Evolutionary conservation across 139 green algal genomes (phyloP).

Genomic region (Micractinium sp.): DNA sequence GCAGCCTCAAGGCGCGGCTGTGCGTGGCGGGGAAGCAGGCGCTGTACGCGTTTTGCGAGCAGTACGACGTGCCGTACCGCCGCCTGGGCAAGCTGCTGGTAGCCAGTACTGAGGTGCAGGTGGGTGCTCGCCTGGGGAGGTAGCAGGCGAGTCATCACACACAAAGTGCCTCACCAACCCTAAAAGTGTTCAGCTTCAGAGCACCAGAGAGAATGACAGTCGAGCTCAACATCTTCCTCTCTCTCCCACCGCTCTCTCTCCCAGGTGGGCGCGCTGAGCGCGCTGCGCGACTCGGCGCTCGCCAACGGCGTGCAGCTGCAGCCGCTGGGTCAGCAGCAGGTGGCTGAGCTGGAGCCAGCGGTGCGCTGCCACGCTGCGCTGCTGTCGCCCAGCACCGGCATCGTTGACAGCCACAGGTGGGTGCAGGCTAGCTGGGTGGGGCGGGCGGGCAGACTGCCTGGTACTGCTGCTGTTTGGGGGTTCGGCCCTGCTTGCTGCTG

Average conservation of each 20-base stretch:
- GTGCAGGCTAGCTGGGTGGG: background rate
- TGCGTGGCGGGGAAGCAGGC: constrained; percentile 77
- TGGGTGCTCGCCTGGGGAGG: background rate
- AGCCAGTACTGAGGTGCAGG: constrained; percentile 53
- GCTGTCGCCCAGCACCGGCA: constrained; percentile 85
- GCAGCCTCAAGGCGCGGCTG: constrained; percentile 78
- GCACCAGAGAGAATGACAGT: too few species aligned
- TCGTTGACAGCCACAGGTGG: constrained; percentile 81
- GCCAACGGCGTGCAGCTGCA: constrained; percentile 79
- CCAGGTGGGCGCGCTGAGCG: constrained; percentile 35
- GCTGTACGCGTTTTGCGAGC: constrained; percentile 67
- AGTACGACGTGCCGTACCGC: constrained; percentile 59
- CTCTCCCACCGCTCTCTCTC: too few species aligned
- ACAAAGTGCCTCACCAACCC: too few species aligned
- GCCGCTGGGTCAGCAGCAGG: constrained; percentile 60
- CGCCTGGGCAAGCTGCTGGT: constrained; percentile 85
- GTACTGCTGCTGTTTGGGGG: background rate
- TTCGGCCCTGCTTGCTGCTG: background rate
- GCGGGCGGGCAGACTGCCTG: background rate
- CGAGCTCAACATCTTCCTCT: too few species aligned
- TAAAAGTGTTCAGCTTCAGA: too few species aligned
- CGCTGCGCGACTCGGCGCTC: constrained; percentile 1
- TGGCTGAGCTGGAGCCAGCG: constrained; percentile 69
- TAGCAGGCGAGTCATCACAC: too few species aligned
- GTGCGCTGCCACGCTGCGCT: constrained; percentile 65